Evolutionary conservation across 1,139 yeast species (phyloP).

Genomic region (Casaregolazyma suthepensis): DNA sequence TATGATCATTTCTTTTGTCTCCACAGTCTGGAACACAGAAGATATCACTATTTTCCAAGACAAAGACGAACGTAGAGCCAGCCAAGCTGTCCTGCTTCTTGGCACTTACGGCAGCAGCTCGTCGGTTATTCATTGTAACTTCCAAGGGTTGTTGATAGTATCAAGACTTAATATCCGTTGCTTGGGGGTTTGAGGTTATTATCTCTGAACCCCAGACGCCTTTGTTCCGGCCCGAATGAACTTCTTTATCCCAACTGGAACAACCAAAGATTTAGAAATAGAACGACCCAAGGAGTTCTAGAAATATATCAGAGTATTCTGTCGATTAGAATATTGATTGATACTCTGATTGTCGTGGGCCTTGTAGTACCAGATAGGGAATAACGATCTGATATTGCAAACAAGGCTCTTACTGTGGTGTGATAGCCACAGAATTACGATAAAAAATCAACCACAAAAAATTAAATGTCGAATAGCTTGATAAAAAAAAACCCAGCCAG

Average conservation of each 20-base stretch:
- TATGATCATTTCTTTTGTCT: constrained; percentile 42
- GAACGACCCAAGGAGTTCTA: neutral
- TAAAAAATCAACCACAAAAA: neutral
- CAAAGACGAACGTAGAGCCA: constrained; percentile 14
- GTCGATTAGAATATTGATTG: neutral
- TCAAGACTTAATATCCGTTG: neutral
- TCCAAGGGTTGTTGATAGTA: neutral
- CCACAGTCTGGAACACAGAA: constrained; percentile 71
- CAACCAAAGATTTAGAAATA: neutral
- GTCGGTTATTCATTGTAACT: neutral
- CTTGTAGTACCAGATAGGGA: neutral
- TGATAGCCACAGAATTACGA: neutral
- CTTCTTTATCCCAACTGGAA: neutral
- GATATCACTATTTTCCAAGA: constrained; percentile 14
- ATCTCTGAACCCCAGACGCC: neutral
- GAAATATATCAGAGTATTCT: neutral
- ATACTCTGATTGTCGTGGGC: neutral
- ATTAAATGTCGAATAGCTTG: neutral
- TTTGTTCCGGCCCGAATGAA: neutral
- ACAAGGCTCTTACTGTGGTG: neutral
- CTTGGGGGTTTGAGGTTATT: neutral
- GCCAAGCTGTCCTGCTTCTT: neutral
- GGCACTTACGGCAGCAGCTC: constrained; percentile 1
- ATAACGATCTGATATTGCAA: neutral
- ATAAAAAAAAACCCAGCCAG: neutral